Evolutionary conservation across 805 yeast genomes (phyloP), one percentile per base, ranked within the genome.

Genomic region (Myxozyma monticola): DNA sequence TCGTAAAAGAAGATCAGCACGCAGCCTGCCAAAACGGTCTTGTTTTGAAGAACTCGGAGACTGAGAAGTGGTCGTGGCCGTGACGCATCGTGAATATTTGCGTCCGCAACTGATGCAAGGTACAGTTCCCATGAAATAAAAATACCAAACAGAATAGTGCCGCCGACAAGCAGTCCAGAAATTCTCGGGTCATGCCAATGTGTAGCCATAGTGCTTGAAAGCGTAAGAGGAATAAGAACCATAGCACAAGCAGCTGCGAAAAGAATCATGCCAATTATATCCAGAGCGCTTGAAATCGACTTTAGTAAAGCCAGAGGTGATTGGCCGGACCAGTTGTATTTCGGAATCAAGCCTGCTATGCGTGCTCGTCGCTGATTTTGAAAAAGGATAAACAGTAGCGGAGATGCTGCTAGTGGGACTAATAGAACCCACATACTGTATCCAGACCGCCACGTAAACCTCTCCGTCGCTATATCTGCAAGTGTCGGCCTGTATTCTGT

Each of bases 21-120:
- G 50, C 81, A 62, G 10, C 87, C 83, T n/a, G 84, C 69, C 81
- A 84, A 80, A 21, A 84, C 80, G 53, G 84, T 84, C 59, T 84
- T 75, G 65, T 83, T 84, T 52, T 71, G 78, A 61, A 84, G 61
- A 49, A 83, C 68, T 4, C 67, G 63, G 50, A 70, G 69, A 24
- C 87, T 85, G 15, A 78, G 66, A 38, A 83, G 64, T 25, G 89
- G 88, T 57, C 73, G 46, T 14, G 60, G 60, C 5, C 42, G 46
- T 21, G 38, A 12, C 18, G 39, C 37, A 17, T 44, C 44, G 26
- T 45, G 48, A 1, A 54, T 38, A 33, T 45, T n/a, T 2, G 46
- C 33, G 20, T 37, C 54, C 3, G 42, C 45, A 12, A 26, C 37
- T n/a, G 26, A 68, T 43, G 66, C 71, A n/a, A 86, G 78, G 46